Conservation (phyloP, 2,329 filamentous ascomycete species). For the Fusarium phyllophilum region DNA sequence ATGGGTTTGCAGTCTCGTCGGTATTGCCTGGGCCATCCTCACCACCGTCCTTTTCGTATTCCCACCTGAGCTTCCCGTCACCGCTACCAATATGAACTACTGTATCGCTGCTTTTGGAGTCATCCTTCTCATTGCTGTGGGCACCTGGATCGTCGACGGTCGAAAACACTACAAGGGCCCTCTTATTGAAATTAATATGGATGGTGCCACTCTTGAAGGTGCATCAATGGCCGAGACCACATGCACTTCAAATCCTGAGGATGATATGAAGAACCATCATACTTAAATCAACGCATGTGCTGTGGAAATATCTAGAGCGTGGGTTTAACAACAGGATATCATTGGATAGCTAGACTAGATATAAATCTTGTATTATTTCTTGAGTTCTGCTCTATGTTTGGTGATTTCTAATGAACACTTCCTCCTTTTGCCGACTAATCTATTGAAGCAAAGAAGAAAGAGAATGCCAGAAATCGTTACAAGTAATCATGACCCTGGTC, state of each 20-base stretch:
- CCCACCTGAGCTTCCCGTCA: constrained; percentile 73
- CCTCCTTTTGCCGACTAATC: too few species aligned
- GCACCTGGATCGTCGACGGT: constrained; percentile 61
- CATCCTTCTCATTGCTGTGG: constrained; percentile 56
- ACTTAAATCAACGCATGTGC: neutral
- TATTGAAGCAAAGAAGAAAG: neutral
- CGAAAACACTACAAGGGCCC: constrained; percentile 58
- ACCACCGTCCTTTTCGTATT: constrained; percentile 82
- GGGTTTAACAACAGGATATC: neutral
- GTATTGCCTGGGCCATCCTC: constrained; percentile 73
- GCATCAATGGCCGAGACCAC: constrained; percentile 33
- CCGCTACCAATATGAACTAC: constrained; percentile 74
- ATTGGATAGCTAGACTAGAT: neutral
- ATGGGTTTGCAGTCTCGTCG: constrained; percentile 54
- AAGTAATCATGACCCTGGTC: neutral
- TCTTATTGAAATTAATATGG: constrained; percentile 34
- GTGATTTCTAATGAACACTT: neutral
- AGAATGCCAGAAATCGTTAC: neutral
- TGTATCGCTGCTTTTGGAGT: constrained; percentile 60
- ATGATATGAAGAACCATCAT: constrained; percentile 19
- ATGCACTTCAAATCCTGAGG: constrained; percentile 28
- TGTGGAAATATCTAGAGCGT: neutral
- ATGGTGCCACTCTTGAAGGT: constrained; percentile 26
- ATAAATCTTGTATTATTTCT: neutral
- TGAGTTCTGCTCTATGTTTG: neutral